phyloP scores from a whole-genome alignment of 495 filamentous ascomycete genomes.

The Xylaria acuta region DNA sequence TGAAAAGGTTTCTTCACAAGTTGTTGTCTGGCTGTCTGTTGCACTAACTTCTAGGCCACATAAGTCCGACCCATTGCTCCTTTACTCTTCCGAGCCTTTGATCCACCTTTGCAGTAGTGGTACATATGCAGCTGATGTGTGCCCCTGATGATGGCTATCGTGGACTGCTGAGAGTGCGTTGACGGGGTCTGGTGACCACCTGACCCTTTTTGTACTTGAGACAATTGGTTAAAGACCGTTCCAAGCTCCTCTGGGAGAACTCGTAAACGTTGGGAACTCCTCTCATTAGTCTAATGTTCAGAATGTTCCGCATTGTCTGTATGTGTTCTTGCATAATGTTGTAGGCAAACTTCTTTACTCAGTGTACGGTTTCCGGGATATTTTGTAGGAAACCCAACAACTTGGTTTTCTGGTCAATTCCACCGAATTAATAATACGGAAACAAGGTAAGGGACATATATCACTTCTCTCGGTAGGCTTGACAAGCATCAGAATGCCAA shows the following conservation, averaged over 20 bases:
- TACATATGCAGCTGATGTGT: conserved; percentile 22
- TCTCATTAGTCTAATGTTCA: conserved; percentile 1
- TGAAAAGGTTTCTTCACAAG: not conserved
- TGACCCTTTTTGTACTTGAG: not conserved
- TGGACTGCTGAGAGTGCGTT: conserved; percentile 23
- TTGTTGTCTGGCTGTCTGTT: conserved; percentile 5
- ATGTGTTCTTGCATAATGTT: conserved; percentile 14
- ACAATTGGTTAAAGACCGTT: conserved; percentile 7
- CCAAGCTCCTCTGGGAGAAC: not conserved
- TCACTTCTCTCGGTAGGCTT: not conserved
- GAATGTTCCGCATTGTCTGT: conserved; percentile 26
- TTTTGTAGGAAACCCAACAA: not conserved
- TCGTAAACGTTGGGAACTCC: not conserved
- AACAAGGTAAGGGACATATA: not conserved
- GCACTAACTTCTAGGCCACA: conserved; percentile 9
- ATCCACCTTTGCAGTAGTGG: conserved; percentile 13
- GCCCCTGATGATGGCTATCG: conserved; percentile 22
- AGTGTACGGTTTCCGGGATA: not conserved
- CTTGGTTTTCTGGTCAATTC: conserved; percentile 8
- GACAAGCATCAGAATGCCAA: not conserved
- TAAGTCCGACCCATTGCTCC: conserved; percentile 12
- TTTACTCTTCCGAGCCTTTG: conserved; percentile 14
- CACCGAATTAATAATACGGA: not conserved
- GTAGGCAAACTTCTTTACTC: not conserved
- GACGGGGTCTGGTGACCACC: conserved; percentile 21